phyloP scores from a whole-genome alignment of 148 eudicot genomes.

The Cornus kousa region DNA sequence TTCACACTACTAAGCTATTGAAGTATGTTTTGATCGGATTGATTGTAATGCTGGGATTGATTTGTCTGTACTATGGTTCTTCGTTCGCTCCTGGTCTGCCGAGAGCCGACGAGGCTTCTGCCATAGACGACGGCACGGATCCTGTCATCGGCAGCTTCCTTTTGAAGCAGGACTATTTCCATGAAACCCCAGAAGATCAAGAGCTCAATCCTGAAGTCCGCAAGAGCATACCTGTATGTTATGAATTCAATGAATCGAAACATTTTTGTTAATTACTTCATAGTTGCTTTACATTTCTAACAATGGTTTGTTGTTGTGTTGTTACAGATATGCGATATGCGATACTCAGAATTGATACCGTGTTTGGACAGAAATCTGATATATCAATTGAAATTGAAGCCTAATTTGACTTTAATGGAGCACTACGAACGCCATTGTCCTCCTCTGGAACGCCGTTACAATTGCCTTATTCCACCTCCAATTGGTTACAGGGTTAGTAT shows the following conservation, averaged over 20 bases:
- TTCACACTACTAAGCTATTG: slow-evolving; percentile 21
- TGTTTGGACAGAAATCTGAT: slow-evolving; percentile 54
- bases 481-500: slow-evolving; percentile 48
- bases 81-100: slow-evolving; percentile 37
- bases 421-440: slow-evolving; percentile 64
- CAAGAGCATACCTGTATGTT: slow-evolving; percentile 55
- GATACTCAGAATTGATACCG: slow-evolving; percentile 61
- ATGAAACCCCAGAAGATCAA: slow-evolving; percentile 26
- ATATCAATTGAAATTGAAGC: slow-evolving; percentile 41
- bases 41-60: slow-evolving; percentile 44
- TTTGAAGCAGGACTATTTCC: slow-evolving; percentile 21
- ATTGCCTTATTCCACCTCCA: slow-evolving; percentile 63
- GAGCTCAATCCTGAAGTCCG: slow-evolving; percentile 43
- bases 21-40: slow-evolving; percentile 46
- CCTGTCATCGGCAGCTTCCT: slow-evolving; percentile 37
- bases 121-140: slow-evolving; percentile 35
- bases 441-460: slow-evolving; percentile 40
- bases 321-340: slow-evolving; percentile 62
- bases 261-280: not conserved
- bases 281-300: not conserved
- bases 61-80: slow-evolving; percentile 52
- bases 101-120: slow-evolving; percentile 12
- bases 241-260: not conserved
- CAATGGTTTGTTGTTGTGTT: not conserved
- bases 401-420: slow-evolving; percentile 47